Evolutionary conservation across 2,329 filamentous ascomycete species (phyloP).

Genomic region (Ophiostoma sp.): DNA sequence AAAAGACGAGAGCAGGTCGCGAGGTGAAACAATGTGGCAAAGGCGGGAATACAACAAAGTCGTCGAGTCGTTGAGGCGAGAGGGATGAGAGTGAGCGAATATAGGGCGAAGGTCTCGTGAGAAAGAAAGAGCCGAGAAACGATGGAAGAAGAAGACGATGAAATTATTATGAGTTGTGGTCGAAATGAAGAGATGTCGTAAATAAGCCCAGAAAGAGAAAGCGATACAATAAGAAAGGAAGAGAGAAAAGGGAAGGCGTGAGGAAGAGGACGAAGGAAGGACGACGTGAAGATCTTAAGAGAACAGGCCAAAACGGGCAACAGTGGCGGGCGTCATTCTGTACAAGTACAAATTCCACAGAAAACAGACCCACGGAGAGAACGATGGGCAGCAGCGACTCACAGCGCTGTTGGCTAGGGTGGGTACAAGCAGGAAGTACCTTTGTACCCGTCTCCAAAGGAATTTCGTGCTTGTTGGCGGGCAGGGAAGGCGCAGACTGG

Average conservation of each 20-base stretch:
- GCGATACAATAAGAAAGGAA: neutral
- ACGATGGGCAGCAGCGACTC: neutral
- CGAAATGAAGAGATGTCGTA: neutral
- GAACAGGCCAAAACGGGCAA: slow-evolving; percentile 7
- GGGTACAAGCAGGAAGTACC: neutral
- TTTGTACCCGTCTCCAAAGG: neutral
- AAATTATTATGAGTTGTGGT: neutral
- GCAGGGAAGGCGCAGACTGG: slow-evolving; percentile 6
- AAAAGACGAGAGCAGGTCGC: neutral
- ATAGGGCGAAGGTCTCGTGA: neutral
- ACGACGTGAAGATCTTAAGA: slow-evolving; percentile 19
- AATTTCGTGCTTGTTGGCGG: slow-evolving; percentile 10
- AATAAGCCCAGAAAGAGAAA: neutral
- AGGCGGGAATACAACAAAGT: slow-evolving; percentile 15
- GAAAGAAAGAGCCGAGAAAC: neutral
- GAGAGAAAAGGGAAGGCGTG: neutral
- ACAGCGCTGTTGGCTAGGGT: neutral
- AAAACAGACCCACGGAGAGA: neutral
- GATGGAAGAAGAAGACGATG: neutral
- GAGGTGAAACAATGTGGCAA: slow-evolving; percentile 19
- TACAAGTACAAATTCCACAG: neutral
- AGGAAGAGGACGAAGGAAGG: neutral
- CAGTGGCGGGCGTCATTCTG: neutral
- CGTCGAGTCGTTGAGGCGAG: slow-evolving; percentile 12
- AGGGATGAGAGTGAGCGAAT: neutral